phyloP scores from a whole-genome alignment of 2,329 filamentous ascomycete genomes.

The Exophiala phaeomuriformis region DNA sequence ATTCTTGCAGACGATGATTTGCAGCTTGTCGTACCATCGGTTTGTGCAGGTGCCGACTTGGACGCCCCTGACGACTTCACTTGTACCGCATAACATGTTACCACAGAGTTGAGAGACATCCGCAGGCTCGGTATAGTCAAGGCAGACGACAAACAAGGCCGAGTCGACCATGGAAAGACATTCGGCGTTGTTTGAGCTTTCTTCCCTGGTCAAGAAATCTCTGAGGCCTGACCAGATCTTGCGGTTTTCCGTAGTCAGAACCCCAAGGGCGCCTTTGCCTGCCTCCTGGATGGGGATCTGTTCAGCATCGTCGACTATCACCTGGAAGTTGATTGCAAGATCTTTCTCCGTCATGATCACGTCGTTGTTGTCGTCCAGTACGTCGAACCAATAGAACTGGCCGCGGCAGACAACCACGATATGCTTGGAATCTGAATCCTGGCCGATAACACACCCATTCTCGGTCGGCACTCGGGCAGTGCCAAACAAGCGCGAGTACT shows the following conservation, averaged over 20 bases:
- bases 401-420: constrained; percentile 88
- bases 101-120: constrained; percentile 81
- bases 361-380: constrained; percentile 87
- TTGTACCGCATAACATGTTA: constrained; percentile 97
- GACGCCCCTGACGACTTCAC: constrained; percentile 81
- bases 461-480: constrained; percentile 91
- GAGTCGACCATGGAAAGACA: constrained; percentile 94
- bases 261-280: constrained; percentile 87
- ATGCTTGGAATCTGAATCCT: constrained; percentile 88
- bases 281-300: constrained; percentile 87
- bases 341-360: constrained; percentile 97
- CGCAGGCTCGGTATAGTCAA: constrained; percentile 83
- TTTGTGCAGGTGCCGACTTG: constrained; percentile 98
- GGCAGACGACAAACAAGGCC: constrained; percentile 81
- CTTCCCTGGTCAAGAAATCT: constrained; percentile 77
- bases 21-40: constrained; percentile 97
- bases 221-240: constrained; percentile 91
- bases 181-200: constrained; percentile 88
- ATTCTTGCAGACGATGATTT: constrained; percentile 98
- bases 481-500: constrained; percentile 90
- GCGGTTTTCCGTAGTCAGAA: constrained; percentile 90
- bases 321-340: constrained; percentile 80
- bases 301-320: constrained; percentile 82
- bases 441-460: constrained; percentile 89
- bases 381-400: constrained; percentile 98